A percentile compares a stretch with the other conserved stretches of the same genome.
These are phyloP conservation scores for Coffea eugenioides DNA, from an alignment of 257 asterid genomes.

Conservation along the genomic window DNA sequence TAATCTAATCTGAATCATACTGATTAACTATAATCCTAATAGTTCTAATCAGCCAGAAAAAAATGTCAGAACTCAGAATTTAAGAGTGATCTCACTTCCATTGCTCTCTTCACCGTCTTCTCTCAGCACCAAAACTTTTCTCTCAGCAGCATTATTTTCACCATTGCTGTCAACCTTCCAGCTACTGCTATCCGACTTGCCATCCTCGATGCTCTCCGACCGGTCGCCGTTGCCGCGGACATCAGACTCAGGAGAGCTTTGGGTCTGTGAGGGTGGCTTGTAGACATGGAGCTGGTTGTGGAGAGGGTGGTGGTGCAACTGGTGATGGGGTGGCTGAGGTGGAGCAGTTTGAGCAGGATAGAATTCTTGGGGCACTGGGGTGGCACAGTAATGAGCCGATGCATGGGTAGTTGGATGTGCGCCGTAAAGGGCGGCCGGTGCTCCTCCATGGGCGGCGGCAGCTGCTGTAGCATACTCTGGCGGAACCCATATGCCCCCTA, in stretches of 20 bases:
- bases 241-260: slow-evolving; percentile 58
- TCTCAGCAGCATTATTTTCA: slow-evolving; percentile 49
- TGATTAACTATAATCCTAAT: slow-evolving; percentile 4
- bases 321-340: slow-evolving; percentile 42
- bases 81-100: slow-evolving; percentile 56
- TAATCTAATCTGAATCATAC: not conserved
- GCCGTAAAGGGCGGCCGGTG: slow-evolving; percentile 55
- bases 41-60: not conserved
- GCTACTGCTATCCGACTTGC: slow-evolving; percentile 85
- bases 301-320: slow-evolving; percentile 41
- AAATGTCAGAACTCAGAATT: slow-evolving; percentile 34
- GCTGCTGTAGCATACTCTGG: slow-evolving; percentile 72
- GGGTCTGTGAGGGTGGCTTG: slow-evolving; percentile 46
- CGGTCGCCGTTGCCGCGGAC: slow-evolving; percentile 49
- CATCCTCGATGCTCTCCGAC: slow-evolving; percentile 86
- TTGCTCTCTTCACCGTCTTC: slow-evolving; percentile 60
- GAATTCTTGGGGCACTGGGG: slow-evolving; percentile 51
- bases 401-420: slow-evolving; percentile 50
- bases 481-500: slow-evolving; percentile 97
- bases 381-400: slow-evolving; percentile 42
- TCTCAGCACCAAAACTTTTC: slow-evolving; percentile 32
- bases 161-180: slow-evolving; percentile 83
- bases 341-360: slow-evolving; percentile 48
- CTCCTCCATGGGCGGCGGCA: slow-evolving; percentile 57
- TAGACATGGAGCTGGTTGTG: slow-evolving; percentile 66